These are phyloP conservation scores for Laguncularia racemosa DNA, from an alignment of 345 rosid species.

Conservation along the genomic window DNA sequence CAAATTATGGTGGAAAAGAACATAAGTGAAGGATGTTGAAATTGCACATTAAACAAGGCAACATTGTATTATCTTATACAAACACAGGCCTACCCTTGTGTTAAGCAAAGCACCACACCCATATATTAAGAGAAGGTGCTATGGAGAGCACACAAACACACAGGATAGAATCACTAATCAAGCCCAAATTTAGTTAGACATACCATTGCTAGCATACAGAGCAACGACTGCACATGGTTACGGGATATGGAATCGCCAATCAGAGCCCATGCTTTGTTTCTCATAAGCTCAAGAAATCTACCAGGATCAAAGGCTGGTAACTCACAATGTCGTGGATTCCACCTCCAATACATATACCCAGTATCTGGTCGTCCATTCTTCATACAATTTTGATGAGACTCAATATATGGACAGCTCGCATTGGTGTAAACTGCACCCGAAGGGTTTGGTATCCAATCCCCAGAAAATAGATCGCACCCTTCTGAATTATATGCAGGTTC, in stretches of 20 bases:
- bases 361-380: constrained; percentile 80
- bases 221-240: constrained; percentile 77
- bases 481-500: background rate
- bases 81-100: too few relatives aligned
- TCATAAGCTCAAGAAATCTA: constrained; percentile 67
- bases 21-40: too few relatives aligned
- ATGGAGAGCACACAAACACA: background rate
- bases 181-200: constrained; percentile 16
- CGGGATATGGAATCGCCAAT: constrained; percentile 95
- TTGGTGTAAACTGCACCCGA: constrained; percentile 77
- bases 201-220: constrained; percentile 82
- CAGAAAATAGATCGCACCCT: constrained; percentile 46
- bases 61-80: too few relatives aligned
- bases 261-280: constrained; percentile 70
- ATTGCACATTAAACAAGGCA: too few relatives aligned
- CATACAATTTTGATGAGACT: constrained; percentile 87
- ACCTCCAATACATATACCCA: constrained; percentile 77
- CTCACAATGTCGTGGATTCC: constrained; percentile 73
- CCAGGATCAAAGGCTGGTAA: constrained; percentile 61
- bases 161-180: background rate
- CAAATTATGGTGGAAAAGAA: too few relatives aligned
- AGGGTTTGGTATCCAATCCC: constrained; percentile 77
- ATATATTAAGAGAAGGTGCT: background rate
- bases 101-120: too few relatives aligned
- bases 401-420: constrained; percentile 53